Evolutionary conservation across 2,329 filamentous ascomycete genomes (phyloP).

Genomic region (Aureobasidium pullulans): DNA sequence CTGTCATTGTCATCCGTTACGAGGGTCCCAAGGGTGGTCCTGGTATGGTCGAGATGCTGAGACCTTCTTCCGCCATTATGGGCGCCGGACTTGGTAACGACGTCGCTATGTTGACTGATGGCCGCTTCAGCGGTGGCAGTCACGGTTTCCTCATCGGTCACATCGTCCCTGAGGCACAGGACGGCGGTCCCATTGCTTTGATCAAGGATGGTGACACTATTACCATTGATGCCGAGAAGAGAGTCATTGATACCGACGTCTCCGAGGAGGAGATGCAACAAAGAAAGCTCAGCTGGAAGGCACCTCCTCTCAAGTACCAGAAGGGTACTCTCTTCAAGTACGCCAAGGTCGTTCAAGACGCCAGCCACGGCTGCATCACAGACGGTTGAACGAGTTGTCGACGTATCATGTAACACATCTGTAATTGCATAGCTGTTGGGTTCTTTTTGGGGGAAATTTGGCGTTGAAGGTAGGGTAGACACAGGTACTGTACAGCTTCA

Average conservation of each 20-base stretch:
- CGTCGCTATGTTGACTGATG: constrained; percentile 86
- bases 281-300: constrained; percentile 44
- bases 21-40: constrained; percentile 85
- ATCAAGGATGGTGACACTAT: constrained; percentile 74
- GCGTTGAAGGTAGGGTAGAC: constrained; percentile 12
- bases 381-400: constrained; percentile 29
- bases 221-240: constrained; percentile 76
- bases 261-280: constrained; percentile 53
- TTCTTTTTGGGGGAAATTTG: background rate
- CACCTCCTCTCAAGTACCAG: constrained; percentile 50
- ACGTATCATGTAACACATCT: background rate
- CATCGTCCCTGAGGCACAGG: constrained; percentile 82
- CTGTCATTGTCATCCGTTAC: constrained; percentile 68
- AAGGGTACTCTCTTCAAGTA: constrained; percentile 56
- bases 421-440: constrained; percentile 7
- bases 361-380: constrained; percentile 53
- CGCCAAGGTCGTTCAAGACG: constrained; percentile 48
- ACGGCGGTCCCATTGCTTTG: constrained; percentile 79
- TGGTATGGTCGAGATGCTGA: constrained; percentile 93
- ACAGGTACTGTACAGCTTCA: constrained; percentile 12
- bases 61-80: constrained; percentile 84
- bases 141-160: constrained; percentile 94
- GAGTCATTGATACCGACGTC: constrained; percentile 58
- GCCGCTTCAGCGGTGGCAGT: constrained; percentile 77
- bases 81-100: constrained; percentile 70